Evolutionary conservation across 2,329 filamentous ascomycete species (phyloP), one percentile per base, ranked within the genome.

Genomic region (Pseudocercospora pini-densiflorae): DNA sequence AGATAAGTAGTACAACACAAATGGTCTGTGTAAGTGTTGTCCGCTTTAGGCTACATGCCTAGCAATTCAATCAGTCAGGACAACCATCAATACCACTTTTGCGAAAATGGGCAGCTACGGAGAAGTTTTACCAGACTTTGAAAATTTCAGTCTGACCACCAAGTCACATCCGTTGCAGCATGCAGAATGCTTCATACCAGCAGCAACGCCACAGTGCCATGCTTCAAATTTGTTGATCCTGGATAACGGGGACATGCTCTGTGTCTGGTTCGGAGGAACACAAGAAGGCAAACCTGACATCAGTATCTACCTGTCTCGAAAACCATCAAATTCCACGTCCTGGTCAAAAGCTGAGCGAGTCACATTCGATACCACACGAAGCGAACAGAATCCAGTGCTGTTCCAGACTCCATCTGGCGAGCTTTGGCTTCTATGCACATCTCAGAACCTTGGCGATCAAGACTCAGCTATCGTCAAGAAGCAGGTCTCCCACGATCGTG

Each of bases 251-350:
- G 65, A 69, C n/a, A 61, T 69, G 61, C 67, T 69, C n/a, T 69
- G 67, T 49, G 67, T 62, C 9, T 69, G 67, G 67, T 69, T 69
- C 29, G 67, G 67, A 23, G 67, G 67, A 23, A 68, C 59, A 10
- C 67, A 69, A 59, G 67, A 69, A 49, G 67, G 67, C 45, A 68
- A 68, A 61, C 60, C 63, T 21, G 67, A 69, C n/a, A 69, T 68
- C 31, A 69, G 67, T 62, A 69, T 69, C 24, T 69, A 67, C 51
- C 60, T 67, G 19, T 59, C 67, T 36, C 62, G 67, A 31, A 24
- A 45, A 23, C 19, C 59, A 16, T 33, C 19, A 10, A 23, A 8
- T 9, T 53, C 65, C 16, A 49, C 51, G 16, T 33, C 63, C 19
- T 69, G 67, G 67, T 65, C 67, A 2, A 53, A 65, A 36, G 67